These are phyloP conservation scores for Lactifluus pinguis DNA, from an alignment of 768 basidiomycete species.

Conservation along the genomic window DNA sequence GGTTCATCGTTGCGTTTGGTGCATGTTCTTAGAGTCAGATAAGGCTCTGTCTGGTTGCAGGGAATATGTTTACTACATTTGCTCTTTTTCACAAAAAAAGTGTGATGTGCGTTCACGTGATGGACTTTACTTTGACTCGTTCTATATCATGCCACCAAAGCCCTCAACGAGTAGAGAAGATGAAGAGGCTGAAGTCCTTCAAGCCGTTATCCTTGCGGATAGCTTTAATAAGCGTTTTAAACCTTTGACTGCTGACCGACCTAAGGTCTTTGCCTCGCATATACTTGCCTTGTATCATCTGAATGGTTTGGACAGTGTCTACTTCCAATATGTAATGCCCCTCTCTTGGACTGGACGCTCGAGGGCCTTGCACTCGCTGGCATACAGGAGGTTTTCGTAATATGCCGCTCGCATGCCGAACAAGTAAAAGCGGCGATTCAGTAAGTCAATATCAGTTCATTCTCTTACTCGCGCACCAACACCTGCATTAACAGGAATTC, in stretches of 20 bases:
- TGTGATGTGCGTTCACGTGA: neutral
- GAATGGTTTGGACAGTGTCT: slow-evolving; percentile 50
- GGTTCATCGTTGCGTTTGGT: slow-evolving; percentile 47
- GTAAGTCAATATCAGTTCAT: slow-evolving; percentile 36
- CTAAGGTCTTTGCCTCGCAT: slow-evolving; percentile 46
- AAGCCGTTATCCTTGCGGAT: slow-evolving; percentile 93
- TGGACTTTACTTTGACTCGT: too few relatives aligned
- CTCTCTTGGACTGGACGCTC: slow-evolving; percentile 92
- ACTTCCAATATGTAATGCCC: slow-evolving; percentile 88
- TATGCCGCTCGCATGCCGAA: slow-evolving; percentile 85
- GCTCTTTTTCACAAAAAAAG: too few relatives aligned
- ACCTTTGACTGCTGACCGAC: slow-evolving; percentile 80
- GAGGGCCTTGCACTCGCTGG: slow-evolving; percentile 92
- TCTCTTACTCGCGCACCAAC: neutral
- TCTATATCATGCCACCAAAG: slow-evolving; percentile 81
- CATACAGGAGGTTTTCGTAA: slow-evolving; percentile 92
- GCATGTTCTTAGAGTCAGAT: slow-evolving; percentile 43
- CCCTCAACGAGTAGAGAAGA: slow-evolving; percentile 42
- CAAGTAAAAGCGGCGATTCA: slow-evolving; percentile 77
- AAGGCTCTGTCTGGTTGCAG: slow-evolving; percentile 17
- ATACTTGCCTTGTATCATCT: slow-evolving; percentile 1
- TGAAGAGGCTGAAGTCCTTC: slow-evolving; percentile 78
- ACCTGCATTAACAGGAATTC: slow-evolving; percentile 45
- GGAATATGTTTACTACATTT: neutral
- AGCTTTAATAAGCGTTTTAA: slow-evolving; percentile 92